Evolutionary conservation across 306 rosid species (phyloP), one percentile per base, ranked within the genome.

Genomic region (Casuarina glauca): DNA sequence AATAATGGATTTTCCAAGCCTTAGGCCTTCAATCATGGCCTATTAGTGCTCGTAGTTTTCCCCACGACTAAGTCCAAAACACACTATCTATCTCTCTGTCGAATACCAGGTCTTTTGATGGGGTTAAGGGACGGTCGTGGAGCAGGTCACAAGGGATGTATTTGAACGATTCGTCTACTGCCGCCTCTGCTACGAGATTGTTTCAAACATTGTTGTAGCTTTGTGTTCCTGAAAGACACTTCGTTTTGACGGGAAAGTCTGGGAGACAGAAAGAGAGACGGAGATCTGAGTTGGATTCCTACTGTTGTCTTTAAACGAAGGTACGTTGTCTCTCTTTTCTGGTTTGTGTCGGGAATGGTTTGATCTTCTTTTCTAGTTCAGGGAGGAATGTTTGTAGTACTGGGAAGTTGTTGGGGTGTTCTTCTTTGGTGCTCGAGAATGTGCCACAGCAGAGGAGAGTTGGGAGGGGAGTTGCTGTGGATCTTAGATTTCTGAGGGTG

Each of bases 41-140:
- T 48, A 43, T 83, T 86, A 82, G 90, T 88, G 88, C 93, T 83
- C 57, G 74, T 79, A 73, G 89, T 87, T 83, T 82, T 82, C 74
- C 83, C 85, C 92, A 86, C 89, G 92, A 89, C 90, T 58, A 9
- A 58, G 86, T 82, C 88, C 57, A 53, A 75, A 53, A 44, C 49
- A n/a, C 41, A 1, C 6, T 43, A 39, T 36, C 48, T 52, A 46
- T 48, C n/a, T 41, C 36, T 54, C 52, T 58, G 64, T 10, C 41
- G 26, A 58, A 58, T 58, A 61, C 68, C 43, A 61, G 20, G 71
- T 41, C 50, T 66, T 64, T 0, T 2, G 46, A 66, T 63, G 69
- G 69, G 2, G 17, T 5, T 64, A 39, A 74, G 51, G 73, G 70
- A 71, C 82, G 61, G 75, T 76, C 76, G 81, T 52, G 70, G 62